Evolutionary conservation across 208 protist species (phyloP).

Genomic region (Leishmania turanica): DNA sequence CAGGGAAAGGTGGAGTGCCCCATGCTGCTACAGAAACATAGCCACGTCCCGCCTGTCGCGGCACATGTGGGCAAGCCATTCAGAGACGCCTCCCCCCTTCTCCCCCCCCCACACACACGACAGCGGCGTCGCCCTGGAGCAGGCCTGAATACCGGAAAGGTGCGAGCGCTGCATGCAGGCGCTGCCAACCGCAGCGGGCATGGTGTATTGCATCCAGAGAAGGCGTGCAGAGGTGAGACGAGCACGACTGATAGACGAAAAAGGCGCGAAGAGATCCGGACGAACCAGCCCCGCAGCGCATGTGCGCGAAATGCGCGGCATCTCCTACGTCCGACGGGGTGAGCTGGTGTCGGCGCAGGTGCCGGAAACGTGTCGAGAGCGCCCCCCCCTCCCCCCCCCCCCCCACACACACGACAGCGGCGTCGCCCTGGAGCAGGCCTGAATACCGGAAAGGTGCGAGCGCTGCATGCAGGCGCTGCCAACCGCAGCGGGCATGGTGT

Average conservation of each 20-base stretch:
- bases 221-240: background rate
- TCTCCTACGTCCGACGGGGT: background rate
- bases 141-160: background rate
- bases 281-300: background rate
- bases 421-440: no score
- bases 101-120: no score
- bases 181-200: background rate
- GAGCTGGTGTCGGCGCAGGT: background rate
- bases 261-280: background rate
- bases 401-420: no score
- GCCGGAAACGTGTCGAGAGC: background rate
- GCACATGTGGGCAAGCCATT: background rate
- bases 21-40: background rate
- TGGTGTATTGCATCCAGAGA: background rate
- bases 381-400: background rate
- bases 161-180: background rate
- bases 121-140: background rate
- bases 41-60: background rate
- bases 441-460: no score
- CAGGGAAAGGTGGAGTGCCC: background rate
- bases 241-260: background rate
- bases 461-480: no score
- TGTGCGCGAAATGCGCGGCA: background rate
- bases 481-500: no score
- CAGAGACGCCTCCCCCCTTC: background rate